Conservation (phyloP, 805 yeast genomes). For the Saccharomycopsis javanensis region DNA sequence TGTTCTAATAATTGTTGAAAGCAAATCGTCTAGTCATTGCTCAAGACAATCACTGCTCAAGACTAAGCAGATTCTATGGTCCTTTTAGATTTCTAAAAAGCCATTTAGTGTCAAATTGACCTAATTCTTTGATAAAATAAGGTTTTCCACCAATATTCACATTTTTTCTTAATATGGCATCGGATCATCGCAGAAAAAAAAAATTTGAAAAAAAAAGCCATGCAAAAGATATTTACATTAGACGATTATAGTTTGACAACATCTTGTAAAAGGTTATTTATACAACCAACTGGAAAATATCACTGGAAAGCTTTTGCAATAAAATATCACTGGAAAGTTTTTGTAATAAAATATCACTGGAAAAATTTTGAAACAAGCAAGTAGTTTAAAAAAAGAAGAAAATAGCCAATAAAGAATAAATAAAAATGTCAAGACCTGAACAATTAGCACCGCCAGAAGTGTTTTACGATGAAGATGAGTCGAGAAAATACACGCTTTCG, state of each 20-base stretch:
- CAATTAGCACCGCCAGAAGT: constrained; percentile 94
- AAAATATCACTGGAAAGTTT: not conserved
- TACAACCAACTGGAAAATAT: too few species aligned
- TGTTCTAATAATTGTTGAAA: not conserved
- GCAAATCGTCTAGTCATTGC: too few species aligned
- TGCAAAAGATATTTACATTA: too few species aligned
- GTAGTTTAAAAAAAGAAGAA: not conserved
- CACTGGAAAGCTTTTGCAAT: not conserved
- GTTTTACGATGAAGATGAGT: constrained; percentile 85
- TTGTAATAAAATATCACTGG: not conserved
- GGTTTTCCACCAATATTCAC: too few species aligned
- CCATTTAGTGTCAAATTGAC: too few species aligned
- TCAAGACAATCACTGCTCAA: too few species aligned
- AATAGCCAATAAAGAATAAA: not conserved
- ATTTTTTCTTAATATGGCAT: not conserved
- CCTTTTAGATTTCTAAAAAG: too few species aligned
- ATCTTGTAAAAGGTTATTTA: too few species aligned
- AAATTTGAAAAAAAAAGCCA: not conserved
- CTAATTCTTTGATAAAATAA: too few species aligned
- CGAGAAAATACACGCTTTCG: constrained; percentile 80
- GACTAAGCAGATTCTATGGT: too few species aligned
- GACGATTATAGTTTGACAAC: too few species aligned
- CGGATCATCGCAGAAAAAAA: not conserved
- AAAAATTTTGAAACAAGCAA: not conserved
- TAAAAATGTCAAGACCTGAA: constrained; percentile 94